These are phyloP conservation scores for Xylariaceae sp. DNA, from an alignment of 2,329 filamentous ascomycete species.

Conservation along the genomic window DNA sequence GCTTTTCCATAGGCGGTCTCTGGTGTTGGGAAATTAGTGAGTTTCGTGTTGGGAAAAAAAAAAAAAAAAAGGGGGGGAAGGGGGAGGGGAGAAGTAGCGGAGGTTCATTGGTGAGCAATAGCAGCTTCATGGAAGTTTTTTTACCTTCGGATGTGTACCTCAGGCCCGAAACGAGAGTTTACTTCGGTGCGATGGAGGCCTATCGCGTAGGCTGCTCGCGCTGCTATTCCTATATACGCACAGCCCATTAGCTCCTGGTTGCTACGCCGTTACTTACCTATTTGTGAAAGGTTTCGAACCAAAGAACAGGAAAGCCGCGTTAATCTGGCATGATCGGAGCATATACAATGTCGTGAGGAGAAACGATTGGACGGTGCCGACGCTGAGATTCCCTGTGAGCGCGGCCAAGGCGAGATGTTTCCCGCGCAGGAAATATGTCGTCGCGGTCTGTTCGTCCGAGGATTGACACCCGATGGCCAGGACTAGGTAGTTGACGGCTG, in stretches of 20 bases:
- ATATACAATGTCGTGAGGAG: slow-evolving; percentile 60
- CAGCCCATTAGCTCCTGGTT: too few species aligned
- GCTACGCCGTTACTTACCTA: too few species aligned
- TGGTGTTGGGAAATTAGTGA: too few species aligned
- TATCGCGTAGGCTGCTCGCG: slow-evolving; percentile 59
- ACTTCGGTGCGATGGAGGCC: slow-evolving; percentile 61
- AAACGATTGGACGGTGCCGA: slow-evolving; percentile 58
- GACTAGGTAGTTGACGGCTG: slow-evolving; percentile 56
- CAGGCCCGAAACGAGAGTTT: slow-evolving; percentile 57
- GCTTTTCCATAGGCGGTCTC: slow-evolving; percentile 61
- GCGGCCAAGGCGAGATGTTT: slow-evolving; percentile 53
- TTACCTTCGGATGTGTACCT: slow-evolving; percentile 49
- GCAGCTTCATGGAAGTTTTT: too few species aligned
- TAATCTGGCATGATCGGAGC: slow-evolving; percentile 62
- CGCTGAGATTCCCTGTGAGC: slow-evolving; percentile 54
- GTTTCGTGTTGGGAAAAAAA: neutral
- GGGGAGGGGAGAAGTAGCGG: neutral
- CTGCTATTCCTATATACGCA: slow-evolving; percentile 53
- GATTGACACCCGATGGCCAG: slow-evolving; percentile 57
- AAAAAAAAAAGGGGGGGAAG: neutral
- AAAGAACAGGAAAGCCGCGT: slow-evolving; percentile 61
- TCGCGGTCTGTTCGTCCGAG: slow-evolving; percentile 49
- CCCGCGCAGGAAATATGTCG: slow-evolving; percentile 58
- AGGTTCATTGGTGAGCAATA: too few species aligned
- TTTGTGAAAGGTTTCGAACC: too few species aligned